Evolutionary conservation across 768 basidiomycete genomes (phyloP), one percentile per base, ranked within the genome.

Genomic region (Termitomyces sp.): DNA sequence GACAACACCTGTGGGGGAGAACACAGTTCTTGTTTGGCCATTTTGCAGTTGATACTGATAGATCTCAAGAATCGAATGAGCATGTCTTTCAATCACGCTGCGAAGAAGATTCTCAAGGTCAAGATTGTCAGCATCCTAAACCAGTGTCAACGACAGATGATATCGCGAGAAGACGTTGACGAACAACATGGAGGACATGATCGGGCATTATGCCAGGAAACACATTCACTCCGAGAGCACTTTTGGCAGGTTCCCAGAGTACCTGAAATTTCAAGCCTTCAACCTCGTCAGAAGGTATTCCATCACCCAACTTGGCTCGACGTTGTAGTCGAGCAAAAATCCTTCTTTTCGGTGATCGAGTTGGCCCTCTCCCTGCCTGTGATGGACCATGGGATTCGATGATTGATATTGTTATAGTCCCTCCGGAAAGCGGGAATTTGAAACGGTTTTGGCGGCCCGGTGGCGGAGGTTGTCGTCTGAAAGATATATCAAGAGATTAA

Each of bases 91-190:
- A 29, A 92, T 84, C 4, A 87, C 82, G 41, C 71, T 77, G 48
- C 77, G 74, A 23, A 96, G 71, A 60, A 94, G 72, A 4, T 76
- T 75, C 68, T 92, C 89, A 47, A 95, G 84, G 67, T 93, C 89
- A 34, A 95, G 76, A 59, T 86, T 77, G 54, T 81, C 73, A 34
- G 90, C 72, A 63, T 91, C 76, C 92, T 82, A 38, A 1, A 42
- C 23, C 2, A 25, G 8, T 10, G 31, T 44, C 42, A 50, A 49
- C 16, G 34, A 43, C 25, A 49, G 29, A 37, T 48, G 23, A 10
- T 37, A 50, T 8, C 21, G 6, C 6, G 5, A 48, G 9, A 42
- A 35, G 6, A 23, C 42, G 40, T 16, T 19, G 6, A 77, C 88
- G 66, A 63, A 93, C 93, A 35, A 94, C 75, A 32, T 60, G 68